phyloP scores from a whole-genome alignment of 2,329 filamentous ascomycete species.

The Penicillium sp. region DNA sequence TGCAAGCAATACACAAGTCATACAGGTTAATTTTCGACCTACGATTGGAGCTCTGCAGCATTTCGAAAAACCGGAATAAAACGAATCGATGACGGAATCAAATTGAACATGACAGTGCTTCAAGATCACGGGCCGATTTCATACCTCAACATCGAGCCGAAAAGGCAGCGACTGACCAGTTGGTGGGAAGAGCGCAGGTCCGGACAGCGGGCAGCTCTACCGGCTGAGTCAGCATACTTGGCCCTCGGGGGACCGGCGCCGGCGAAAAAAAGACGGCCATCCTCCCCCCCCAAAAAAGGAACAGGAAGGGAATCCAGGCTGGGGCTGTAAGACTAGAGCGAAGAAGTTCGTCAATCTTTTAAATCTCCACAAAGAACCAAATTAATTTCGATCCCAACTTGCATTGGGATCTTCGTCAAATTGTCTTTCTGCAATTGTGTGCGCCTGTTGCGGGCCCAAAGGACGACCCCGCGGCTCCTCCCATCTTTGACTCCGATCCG shows the following conservation, averaged over 20 bases:
- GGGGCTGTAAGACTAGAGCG: not conserved
- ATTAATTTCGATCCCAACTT: slow-evolving; percentile 6
- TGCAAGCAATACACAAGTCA: too few relatives aligned
- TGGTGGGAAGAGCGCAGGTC: too few relatives aligned
- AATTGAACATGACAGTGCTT: too few relatives aligned
- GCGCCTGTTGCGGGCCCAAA: slow-evolving; percentile 21
- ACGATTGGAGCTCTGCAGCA: too few relatives aligned
- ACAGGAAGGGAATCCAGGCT: not conserved
- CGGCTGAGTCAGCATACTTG: slow-evolving; percentile 10
- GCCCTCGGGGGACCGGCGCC: not conserved
- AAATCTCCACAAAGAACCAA: not conserved
- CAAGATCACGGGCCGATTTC: too few relatives aligned
- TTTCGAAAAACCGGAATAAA: too few relatives aligned
- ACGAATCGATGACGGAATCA: too few relatives aligned
- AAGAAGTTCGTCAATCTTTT: too few relatives aligned
- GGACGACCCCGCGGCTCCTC: slow-evolving; percentile 22
- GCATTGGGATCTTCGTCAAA: slow-evolving; percentile 14
- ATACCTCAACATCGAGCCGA: too few relatives aligned
- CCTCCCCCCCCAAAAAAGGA: slow-evolving; percentile 4
- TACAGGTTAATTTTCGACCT: too few relatives aligned
- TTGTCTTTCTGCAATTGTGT: slow-evolving; percentile 15
- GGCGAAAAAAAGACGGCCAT: not conserved
- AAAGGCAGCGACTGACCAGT: too few relatives aligned
- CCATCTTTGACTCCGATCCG: slow-evolving; percentile 21
- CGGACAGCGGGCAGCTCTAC: not conserved